Percentiles rank a stretch among this genome's conserved stretches.
phyloP scores from a whole-genome alignment of 108 stramenopile genomes.

The Cyclotella choctawhatcheeana region DNA sequence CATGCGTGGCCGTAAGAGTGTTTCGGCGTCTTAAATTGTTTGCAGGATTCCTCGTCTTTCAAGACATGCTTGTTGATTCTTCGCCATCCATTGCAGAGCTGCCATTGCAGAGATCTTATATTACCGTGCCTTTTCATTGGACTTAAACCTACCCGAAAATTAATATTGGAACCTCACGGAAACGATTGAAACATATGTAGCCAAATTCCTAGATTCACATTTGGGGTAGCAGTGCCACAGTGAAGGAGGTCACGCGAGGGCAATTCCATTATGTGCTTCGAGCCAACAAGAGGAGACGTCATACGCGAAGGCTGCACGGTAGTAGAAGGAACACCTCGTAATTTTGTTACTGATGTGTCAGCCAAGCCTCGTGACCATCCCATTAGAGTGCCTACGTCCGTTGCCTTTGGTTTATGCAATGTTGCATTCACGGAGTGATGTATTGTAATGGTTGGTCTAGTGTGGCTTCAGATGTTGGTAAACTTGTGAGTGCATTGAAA shows the following conservation, averaged over 20 bases:
- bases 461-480: conserved; percentile 74
- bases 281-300: conserved; percentile 64
- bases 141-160: conserved; percentile 28
- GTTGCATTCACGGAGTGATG: conserved; percentile 26
- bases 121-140: conserved; percentile 62
- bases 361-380: conserved; percentile 33
- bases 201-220: conserved; percentile 84
- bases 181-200: conserved; percentile 43
- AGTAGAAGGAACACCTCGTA: conserved; percentile 78
- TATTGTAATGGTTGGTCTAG: conserved; percentile 82
- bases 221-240: conserved; percentile 13
- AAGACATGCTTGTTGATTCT: conserved; percentile 73
- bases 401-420: conserved; percentile 75
- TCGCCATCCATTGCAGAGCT: conserved; percentile 56
- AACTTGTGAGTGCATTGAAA: conserved; percentile 29
- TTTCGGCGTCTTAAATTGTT: no score
- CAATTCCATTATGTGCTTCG: conserved; percentile 81
- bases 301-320: conserved; percentile 88
- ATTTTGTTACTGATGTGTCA: conserved; percentile 70
- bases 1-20: no score
- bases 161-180: conserved; percentile 25
- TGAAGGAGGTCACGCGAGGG: conserved; percentile 84
- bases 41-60: no score
- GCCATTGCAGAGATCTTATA: conserved; percentile 83
- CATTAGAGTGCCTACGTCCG: conserved; percentile 82